Evolutionary conservation across 1,284 basidiomycete genomes (phyloP).

Genomic region (Ceratobasidium sp.): DNA sequence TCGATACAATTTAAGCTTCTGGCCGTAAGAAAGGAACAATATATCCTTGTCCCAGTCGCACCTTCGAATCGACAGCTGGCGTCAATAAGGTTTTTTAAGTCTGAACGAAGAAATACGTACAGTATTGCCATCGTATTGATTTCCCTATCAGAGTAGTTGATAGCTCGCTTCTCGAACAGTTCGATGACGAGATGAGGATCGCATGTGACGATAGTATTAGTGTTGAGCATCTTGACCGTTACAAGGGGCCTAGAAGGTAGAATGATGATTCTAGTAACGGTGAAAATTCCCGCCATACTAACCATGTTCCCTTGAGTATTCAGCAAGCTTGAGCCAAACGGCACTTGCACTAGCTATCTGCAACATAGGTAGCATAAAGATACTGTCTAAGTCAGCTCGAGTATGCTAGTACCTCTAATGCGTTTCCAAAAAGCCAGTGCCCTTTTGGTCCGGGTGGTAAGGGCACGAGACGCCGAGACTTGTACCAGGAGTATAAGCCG

Average conservation of each 20-base stretch:
- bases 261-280: not conserved
- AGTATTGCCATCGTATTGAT: not conserved
- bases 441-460: constrained; percentile 26
- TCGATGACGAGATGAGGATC: not conserved
- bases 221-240: not conserved
- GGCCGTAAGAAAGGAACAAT: not conserved
- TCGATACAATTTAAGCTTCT: not conserved
- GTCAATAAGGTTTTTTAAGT: not conserved
- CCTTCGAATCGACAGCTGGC: not conserved
- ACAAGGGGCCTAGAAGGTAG: not conserved
- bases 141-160: not conserved
- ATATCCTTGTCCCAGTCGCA: constrained; percentile 1
- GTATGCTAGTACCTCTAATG: constrained; percentile 2
- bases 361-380: not conserved
- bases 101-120: not conserved
- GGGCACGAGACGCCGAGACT: not conserved
- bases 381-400: no score
- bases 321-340: constrained; percentile 12
- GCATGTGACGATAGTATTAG: not conserved
- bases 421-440: not conserved
- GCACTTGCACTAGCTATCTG: not conserved
- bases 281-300: not conserved
- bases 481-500: constrained; percentile 3
- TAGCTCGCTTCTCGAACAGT: constrained; percentile 14
- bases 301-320: constrained; percentile 2